phyloP scores from a whole-genome alignment of 2,329 filamentous ascomycete species.

The Pleochaeta shiraiana region DNA sequence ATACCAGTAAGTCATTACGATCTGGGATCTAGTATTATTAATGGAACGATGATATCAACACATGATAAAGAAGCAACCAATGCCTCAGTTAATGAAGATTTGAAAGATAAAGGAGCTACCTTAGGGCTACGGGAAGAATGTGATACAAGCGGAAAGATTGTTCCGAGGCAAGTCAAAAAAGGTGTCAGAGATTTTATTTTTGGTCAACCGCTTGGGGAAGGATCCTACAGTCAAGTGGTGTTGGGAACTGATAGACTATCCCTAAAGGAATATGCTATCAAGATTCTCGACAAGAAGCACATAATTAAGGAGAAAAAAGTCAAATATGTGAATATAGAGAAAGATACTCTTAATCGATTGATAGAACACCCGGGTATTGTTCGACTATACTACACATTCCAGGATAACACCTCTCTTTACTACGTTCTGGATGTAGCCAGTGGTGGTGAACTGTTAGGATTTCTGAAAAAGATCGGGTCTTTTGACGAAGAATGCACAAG shows the following conservation, averaged over 20 bases:
- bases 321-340: slow-evolving; percentile 99
- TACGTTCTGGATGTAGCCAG: slow-evolving; percentile 90
- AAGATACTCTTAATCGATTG: slow-evolving; percentile 87
- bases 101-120: slow-evolving; percentile 90
- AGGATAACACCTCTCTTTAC: slow-evolving; percentile 88
- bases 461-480: slow-evolving; percentile 81
- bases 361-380: slow-evolving; percentile 96
- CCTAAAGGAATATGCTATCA: slow-evolving; percentile 91
- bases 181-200: slow-evolving; percentile 95
- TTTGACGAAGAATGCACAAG: slow-evolving; percentile 89
- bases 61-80: slow-evolving; percentile 35
- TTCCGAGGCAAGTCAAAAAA: slow-evolving; percentile 78
- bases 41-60: slow-evolving; percentile 20
- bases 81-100: slow-evolving; percentile 55
- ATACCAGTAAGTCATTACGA: slow-evolving; percentile 34
- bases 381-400: slow-evolving; percentile 94
- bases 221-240: slow-evolving; percentile 92
- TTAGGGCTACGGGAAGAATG: slow-evolving; percentile 62
- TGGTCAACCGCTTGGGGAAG: slow-evolving; percentile 74
- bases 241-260: slow-evolving; percentile 86
- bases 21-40: slow-evolving; percentile 12
- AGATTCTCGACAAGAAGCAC: slow-evolving; percentile 93
- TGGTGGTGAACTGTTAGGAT: slow-evolving; percentile 76
- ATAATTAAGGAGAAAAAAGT: slow-evolving; percentile 99
- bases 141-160: slow-evolving; percentile 62